Conservation (phyloP, 306 rosid genomes). For the Cotoneaster glaucophyllus region DNA sequence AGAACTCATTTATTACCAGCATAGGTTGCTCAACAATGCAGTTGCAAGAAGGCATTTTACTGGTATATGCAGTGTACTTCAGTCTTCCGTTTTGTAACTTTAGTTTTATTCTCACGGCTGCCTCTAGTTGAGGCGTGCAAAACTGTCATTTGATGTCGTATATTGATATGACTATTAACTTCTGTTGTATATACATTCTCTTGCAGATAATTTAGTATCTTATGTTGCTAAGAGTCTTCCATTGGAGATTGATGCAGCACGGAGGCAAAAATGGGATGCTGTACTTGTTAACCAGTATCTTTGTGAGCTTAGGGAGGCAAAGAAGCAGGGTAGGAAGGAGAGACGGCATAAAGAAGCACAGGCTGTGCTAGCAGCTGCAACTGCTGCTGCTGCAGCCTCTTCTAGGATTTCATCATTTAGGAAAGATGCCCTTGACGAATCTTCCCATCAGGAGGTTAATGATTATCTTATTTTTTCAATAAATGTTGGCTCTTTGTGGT, state of each 20-base stretch:
- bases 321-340: constrained; percentile 94
- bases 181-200: constrained; percentile 1
- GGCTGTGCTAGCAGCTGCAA: constrained; percentile 96
- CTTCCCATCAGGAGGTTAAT: constrained; percentile 65
- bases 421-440: constrained; percentile 69
- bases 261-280: constrained; percentile 76
- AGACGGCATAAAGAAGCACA: constrained; percentile 94
- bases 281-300: constrained; percentile 77
- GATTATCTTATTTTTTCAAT: constrained; percentile 2
- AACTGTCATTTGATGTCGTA: background rate
- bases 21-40: constrained; percentile 57
- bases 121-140: background rate
- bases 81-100: background rate
- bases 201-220: constrained; percentile 62
- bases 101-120: constrained; percentile 1
- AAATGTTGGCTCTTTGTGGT: background rate
- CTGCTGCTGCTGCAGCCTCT: constrained; percentile 97
- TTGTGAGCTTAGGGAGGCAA: constrained; percentile 79
- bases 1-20: constrained; percentile 72
- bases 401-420: constrained; percentile 83
- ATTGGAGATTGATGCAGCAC: constrained; percentile 56
- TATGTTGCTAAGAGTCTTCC: constrained; percentile 66
- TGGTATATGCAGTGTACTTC: constrained; percentile 37
- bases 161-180: constrained; percentile 9
- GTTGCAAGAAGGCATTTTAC: constrained; percentile 48